phyloP scores from a whole-genome alignment of 176 grass and related monocot species.

The Oryza meridionalis region DNA sequence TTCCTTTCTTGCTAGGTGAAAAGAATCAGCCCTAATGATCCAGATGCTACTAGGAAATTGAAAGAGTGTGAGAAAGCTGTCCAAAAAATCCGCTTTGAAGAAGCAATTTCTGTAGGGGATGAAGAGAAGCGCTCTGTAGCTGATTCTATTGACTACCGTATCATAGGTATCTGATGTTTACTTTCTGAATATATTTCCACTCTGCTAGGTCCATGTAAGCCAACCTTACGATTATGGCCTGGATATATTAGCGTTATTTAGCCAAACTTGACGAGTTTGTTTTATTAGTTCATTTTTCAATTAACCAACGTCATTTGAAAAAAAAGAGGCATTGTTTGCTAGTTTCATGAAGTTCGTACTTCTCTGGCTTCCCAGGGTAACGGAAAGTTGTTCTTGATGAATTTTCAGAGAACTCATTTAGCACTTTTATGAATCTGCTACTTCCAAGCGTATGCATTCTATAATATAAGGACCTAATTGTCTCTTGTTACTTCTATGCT shows the following conservation, averaged over 20 bases:
- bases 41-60: conserved; percentile 84
- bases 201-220: neutral
- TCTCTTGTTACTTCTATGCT: neutral
- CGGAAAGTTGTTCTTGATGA: neutral
- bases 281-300: neutral
- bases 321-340: neutral
- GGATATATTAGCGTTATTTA: neutral
- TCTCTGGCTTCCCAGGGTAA: neutral
- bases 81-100: conserved; percentile 88
- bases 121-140: conserved; percentile 49
- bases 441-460: neutral
- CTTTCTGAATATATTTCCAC: conserved; percentile 5
- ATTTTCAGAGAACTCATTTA: neutral
- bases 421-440: neutral
- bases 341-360: neutral
- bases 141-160: conserved; percentile 76
- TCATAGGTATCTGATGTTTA: conserved; percentile 56
- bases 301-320: no score
- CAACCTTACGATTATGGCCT: neutral
- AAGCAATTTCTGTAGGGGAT: conserved; percentile 74
- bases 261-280: neutral
- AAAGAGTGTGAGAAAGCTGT: conserved; percentile 96
- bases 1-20: conserved; percentile 62
- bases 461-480: neutral
- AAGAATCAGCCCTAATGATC: conserved; percentile 85